Conservation (phyloP, 2,329 filamentous ascomycete species). For the Fusarium napiforme region DNA sequence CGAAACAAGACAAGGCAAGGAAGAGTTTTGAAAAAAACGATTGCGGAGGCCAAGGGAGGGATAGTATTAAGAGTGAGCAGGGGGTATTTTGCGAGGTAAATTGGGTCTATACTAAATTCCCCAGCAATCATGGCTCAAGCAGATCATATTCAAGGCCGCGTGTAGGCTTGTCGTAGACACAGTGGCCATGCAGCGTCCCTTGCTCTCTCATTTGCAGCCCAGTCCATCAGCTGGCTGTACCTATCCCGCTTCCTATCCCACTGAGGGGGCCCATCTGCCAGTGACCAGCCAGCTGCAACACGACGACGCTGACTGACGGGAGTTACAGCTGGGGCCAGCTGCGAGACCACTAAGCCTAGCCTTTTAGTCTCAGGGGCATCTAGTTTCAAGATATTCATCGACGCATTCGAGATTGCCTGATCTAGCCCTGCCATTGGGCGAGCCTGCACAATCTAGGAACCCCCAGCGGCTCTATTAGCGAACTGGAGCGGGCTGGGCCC, state of each 20-base stretch:
- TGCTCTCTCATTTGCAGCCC: constrained; percentile 20
- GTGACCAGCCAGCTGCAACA: not conserved
- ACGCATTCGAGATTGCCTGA: constrained; percentile 25
- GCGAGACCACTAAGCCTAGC: not conserved
- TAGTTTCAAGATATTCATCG: constrained; percentile 37
- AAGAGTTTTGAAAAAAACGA: constrained; percentile 25
- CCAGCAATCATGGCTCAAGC: constrained; percentile 33
- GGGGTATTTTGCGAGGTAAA: constrained; percentile 14
- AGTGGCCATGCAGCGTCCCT: constrained; percentile 11
- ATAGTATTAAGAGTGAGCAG: constrained; percentile 16
- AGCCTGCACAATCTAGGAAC: not conserved
- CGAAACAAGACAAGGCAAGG: constrained; percentile 27
- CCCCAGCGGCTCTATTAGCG: constrained; percentile 9
- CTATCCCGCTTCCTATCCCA: not conserved
- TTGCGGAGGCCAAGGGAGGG: constrained; percentile 6
- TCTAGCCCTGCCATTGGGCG: constrained; percentile 18
- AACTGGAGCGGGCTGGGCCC: not conserved
- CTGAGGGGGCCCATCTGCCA: constrained; percentile 4
- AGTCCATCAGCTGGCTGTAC: not conserved
- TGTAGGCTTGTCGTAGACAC: constrained; percentile 21
- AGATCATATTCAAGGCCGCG: constrained; percentile 31
- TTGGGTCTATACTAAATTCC: constrained; percentile 30
- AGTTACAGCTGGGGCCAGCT: constrained; percentile 21
- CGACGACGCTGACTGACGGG: not conserved
- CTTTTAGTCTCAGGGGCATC: constrained; percentile 26